Conservation (phyloP, 441 rosid species). For the Eutrema salsugineum region DNA sequence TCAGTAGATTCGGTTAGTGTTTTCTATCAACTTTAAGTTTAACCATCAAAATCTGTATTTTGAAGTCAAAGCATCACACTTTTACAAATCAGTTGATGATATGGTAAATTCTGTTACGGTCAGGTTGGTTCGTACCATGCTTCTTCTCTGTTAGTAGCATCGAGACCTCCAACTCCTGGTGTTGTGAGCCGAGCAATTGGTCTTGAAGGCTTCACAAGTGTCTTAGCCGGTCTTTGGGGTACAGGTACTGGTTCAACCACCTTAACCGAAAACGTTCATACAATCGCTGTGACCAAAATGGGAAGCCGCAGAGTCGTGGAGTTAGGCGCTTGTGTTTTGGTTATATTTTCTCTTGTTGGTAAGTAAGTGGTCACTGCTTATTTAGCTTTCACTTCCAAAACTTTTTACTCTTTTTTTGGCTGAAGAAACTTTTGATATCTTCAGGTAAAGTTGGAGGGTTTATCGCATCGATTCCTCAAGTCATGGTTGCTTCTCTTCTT, state of each 20-base stretch:
- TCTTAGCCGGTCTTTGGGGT: constrained; percentile 98
- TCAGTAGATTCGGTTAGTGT: constrained; percentile 92
- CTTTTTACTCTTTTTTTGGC: background rate
- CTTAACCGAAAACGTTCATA: constrained; percentile 94
- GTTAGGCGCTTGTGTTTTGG: constrained; percentile 72
- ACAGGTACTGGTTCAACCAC: constrained; percentile 95
- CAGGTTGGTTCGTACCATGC: constrained; percentile 98
- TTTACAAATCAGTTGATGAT: background rate
- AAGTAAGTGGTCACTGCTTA: constrained; percentile 30
- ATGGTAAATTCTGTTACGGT: background rate
- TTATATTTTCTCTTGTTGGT: constrained; percentile 84
- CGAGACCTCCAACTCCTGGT: constrained; percentile 91
- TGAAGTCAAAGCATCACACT: background rate
- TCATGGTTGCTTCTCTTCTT: constrained; percentile 94
- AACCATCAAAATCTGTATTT: background rate
- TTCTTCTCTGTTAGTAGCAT: constrained; percentile 80
- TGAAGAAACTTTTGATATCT: background rate
- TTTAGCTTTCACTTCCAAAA: background rate
- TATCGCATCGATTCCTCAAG: constrained; percentile 90
- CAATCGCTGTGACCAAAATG: constrained; percentile 96
- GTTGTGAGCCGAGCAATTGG: constrained; percentile 90
- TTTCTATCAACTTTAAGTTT: background rate
- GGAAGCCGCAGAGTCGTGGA: constrained; percentile 96
- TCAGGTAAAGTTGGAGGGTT: constrained; percentile 97
- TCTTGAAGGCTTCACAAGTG: constrained; percentile 84